phyloP scores from a whole-genome alignment of 768 basidiomycete genomes.

The Tricholoma bakamatsutake region DNA sequence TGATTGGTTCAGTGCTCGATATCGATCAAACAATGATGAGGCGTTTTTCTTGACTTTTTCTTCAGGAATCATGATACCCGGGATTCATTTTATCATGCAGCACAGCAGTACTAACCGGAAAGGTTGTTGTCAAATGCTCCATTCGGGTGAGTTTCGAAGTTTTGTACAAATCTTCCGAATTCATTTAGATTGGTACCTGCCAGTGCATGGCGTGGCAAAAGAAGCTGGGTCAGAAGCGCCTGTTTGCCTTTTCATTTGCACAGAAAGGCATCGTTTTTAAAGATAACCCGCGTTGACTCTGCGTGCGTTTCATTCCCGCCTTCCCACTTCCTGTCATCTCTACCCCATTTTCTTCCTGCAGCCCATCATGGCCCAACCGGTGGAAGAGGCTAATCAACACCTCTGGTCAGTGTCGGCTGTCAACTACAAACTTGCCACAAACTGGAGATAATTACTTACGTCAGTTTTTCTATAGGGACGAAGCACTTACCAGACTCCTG shows the following conservation, averaged over 20 bases:
- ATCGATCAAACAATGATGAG: neutral
- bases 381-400: conserved; percentile 56
- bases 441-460: conserved; percentile 11
- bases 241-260: conserved; percentile 46
- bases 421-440: neutral
- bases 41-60: neutral
- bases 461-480: conserved; percentile 45
- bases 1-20: conserved; percentile 16
- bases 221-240: conserved; percentile 52
- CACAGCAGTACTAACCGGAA: conserved; percentile 5
- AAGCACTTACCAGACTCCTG: conserved; percentile 54
- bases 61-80: neutral
- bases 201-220: conserved; percentile 37
- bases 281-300: conserved; percentile 36
- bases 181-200: conserved; percentile 38
- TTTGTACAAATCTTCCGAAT: conserved; percentile 33
- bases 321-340: conserved; percentile 20
- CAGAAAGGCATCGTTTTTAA: conserved; percentile 42
- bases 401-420: conserved; percentile 50
- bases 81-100: conserved; percentile 1
- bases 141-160: conserved; percentile 42
- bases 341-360: conserved; percentile 25
- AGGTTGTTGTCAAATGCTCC: neutral
- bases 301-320: conserved; percentile 33
- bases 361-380: conserved; percentile 50